Conservation (phyloP, 257 asterid species). For the Petunia secreta region DNA sequence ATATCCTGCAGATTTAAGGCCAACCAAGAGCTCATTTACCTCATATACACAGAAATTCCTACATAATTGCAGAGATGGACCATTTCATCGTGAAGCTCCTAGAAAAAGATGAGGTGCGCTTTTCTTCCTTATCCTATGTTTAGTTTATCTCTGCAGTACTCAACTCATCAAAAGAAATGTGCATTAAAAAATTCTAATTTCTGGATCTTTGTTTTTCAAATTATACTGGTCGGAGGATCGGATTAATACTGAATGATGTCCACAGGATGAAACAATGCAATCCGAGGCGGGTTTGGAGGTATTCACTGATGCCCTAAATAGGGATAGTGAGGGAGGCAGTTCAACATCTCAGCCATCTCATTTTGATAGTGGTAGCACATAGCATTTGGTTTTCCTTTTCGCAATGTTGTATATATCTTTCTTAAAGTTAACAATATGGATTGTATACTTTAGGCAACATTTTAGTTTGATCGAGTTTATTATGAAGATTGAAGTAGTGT, state of each 20-base stretch:
- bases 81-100: conserved; percentile 76
- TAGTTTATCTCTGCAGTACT: background rate
- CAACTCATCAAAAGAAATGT: background rate
- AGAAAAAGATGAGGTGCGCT: conserved; percentile 83
- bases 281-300: conserved; percentile 95
- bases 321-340: conserved; percentile 76
- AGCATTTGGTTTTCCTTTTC: background rate
- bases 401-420: background rate
- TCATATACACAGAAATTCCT: background rate
- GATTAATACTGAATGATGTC: background rate
- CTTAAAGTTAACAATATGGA: background rate
- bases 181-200: background rate
- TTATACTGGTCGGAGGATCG: background rate
- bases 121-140: background rate
- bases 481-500: background rate
- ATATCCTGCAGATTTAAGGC: background rate
- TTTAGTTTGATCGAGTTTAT: background rate
- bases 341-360: conserved; percentile 56
- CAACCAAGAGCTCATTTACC: background rate
- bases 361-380: conserved; percentile 44
- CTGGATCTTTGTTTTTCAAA: background rate
- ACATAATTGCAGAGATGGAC: conserved; percentile 48
- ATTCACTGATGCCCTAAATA: conserved; percentile 80
- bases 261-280: conserved; percentile 87
- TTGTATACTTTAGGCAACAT: background rate